Evolutionary conservation across 441 rosid species (phyloP), one percentile per base, ranked within the genome.

Genomic region (Bocquillonia castaneifolia): DNA sequence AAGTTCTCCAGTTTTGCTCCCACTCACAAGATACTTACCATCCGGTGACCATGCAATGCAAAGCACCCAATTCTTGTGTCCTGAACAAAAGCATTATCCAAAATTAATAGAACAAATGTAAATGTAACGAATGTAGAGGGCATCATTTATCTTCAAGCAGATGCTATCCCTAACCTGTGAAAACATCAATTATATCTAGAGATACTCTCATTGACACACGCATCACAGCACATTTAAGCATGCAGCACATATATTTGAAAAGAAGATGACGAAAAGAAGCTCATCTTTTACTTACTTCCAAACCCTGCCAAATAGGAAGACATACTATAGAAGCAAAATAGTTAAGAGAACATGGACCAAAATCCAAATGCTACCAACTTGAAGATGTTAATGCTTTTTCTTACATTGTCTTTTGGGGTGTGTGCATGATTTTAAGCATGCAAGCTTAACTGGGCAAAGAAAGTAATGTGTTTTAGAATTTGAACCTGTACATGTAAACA

Each of bases 41-140:
- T 95, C 98, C 2, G 98, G 95, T 22, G 98, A 92, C 98, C 99
- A 95, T 36, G 97, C 91, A 71, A 95, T 78, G 65, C 88, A 86
- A 40, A 95, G 96, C 72, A 95, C 97, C 98, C 95, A 95, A 74
- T 95, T 92, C 82, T 74, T 92, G 88, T 95, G 99, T 61, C 99
- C 99, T 90, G 82, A 61, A 80, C 28, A 62, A 47, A 58, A 70
- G 25, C 28, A 10, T n/a, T 36, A 64, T 39, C 18, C 20, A 40
- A 20, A 29, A 28, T 57, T 62, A 62, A 58, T 54, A 57, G 29
- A 47, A 62, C 9, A 29, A 47, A 54, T 3, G 22, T n/a, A 34
- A 26, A 18, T 42, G 37, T 5, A 55, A 51, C 9, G 37, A 61
- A 61, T 32, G n/a, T 6, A 48, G 31, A 20, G 36, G 29, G 13